Evolutionary conservation across 495 filamentous ascomycete species (phyloP).

Genomic region (Entonaema liquescens): DNA sequence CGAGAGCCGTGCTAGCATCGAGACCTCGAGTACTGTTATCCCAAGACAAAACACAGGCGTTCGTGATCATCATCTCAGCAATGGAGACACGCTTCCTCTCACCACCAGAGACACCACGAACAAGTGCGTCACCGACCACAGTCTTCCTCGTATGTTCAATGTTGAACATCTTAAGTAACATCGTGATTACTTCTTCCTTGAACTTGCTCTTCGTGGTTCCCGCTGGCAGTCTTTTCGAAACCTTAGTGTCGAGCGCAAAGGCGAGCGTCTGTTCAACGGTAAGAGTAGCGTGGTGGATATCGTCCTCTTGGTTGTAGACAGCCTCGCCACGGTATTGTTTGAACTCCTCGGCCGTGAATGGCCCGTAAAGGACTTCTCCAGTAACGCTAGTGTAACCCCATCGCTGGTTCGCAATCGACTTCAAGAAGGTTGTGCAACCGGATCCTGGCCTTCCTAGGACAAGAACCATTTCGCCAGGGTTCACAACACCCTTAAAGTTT

Average conservation of each 20-base stretch:
- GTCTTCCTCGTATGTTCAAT: slow-evolving; percentile 85
- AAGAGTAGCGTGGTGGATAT: slow-evolving; percentile 81
- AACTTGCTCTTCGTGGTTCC: slow-evolving; percentile 73
- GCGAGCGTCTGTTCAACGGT: slow-evolving; percentile 85
- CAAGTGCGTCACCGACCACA: slow-evolving; percentile 79
- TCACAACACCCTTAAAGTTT: slow-evolving; percentile 62
- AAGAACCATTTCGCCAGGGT: slow-evolving; percentile 89
- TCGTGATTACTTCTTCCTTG: slow-evolving; percentile 72
- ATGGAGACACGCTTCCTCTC: slow-evolving; percentile 84
- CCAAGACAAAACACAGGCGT: slow-evolving; percentile 77
- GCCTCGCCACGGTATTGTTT: slow-evolving; percentile 80
- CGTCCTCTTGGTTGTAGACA: slow-evolving; percentile 87
- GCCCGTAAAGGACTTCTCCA: slow-evolving; percentile 83
- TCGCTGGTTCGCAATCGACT: slow-evolving; percentile 82
- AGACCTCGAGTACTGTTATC: slow-evolving; percentile 87
- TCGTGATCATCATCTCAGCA: slow-evolving; percentile 75
- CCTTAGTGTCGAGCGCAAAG: slow-evolving; percentile 84
- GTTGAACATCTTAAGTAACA: slow-evolving; percentile 86
- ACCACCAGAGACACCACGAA: slow-evolving; percentile 86
- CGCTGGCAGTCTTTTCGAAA: slow-evolving; percentile 74
- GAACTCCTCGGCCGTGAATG: slow-evolving; percentile 65
- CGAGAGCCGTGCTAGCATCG: slow-evolving; percentile 83
- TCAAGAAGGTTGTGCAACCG: slow-evolving; percentile 89
- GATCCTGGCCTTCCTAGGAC: slow-evolving; percentile 87
- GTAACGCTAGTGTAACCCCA: slow-evolving; percentile 78